These are phyloP conservation scores for Withania somnifera DNA, from an alignment of 305 asterid species.

Conservation along the genomic window DNA sequence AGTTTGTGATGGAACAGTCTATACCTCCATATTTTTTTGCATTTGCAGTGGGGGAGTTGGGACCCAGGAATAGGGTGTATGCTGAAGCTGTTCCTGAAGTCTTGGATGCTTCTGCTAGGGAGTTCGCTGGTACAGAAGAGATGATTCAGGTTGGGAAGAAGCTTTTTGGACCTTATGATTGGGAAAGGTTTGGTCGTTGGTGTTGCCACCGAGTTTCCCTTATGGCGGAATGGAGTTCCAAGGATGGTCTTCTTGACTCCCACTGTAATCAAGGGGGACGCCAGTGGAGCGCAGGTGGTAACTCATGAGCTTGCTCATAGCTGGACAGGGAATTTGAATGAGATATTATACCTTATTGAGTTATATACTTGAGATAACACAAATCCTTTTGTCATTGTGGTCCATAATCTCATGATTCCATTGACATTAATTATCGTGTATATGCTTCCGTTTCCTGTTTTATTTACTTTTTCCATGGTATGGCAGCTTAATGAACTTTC, in stretches of 20 bases:
- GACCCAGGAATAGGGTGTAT: conserved; percentile 76
- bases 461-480: not conserved
- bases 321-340: conserved; percentile 86
- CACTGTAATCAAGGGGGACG: conserved; percentile 83
- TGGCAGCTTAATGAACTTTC: not conserved
- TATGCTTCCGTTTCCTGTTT: not conserved
- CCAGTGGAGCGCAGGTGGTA: conserved; percentile 73
- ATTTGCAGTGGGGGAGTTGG: conserved; percentile 86
- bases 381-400: not conserved
- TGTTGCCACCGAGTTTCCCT: conserved; percentile 93
- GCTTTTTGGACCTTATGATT: conserved; percentile 78
- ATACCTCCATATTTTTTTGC: conserved; percentile 88
- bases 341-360: not conserved
- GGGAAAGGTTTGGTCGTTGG: conserved; percentile 97
- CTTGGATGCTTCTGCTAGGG: conserved; percentile 64
- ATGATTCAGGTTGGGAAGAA: conserved; percentile 79
- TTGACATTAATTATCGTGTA: not conserved
- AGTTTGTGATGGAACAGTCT: conserved; percentile 84
- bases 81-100: conserved; percentile 45
- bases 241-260: conserved; percentile 89
- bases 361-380: not conserved
- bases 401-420: not conserved
- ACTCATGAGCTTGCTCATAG: conserved; percentile 98
- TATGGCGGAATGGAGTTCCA: conserved; percentile 95
- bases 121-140: conserved; percentile 83